phyloP scores from a whole-genome alignment of 1,139 yeast genomes.

The Diutina scorzettiae region DNA sequence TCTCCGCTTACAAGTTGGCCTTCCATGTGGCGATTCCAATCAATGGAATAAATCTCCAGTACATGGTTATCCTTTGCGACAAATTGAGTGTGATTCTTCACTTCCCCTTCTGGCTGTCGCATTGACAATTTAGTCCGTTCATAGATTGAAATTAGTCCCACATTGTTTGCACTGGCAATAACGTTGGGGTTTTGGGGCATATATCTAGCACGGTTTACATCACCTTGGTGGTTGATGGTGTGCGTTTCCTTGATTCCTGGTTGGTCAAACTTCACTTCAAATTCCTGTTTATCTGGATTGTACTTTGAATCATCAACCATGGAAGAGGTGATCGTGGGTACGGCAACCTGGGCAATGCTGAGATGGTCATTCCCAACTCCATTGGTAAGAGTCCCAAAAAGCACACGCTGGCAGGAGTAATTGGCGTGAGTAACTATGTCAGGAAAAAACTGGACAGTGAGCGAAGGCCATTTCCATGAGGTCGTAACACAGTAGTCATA shows the following conservation, averaged over 20 bases:
- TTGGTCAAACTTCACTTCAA: conserved; percentile 16
- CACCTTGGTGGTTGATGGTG: conserved; percentile 31
- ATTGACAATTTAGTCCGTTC: conserved; percentile 29
- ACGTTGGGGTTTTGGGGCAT: conserved; percentile 29
- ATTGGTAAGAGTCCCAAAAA: conserved; percentile 14
- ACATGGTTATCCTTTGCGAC: not conserved
- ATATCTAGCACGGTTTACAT: conserved; percentile 28
- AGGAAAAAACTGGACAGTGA: conserved; percentile 44
- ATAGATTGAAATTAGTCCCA: conserved; percentile 31
- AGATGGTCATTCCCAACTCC: not conserved
- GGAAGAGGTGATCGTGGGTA: not conserved
- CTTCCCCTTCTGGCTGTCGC: not conserved
- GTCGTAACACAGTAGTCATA: conserved; percentile 40
- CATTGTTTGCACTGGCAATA: conserved; percentile 29
- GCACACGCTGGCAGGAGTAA: conserved; percentile 4
- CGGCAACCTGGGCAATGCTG: not conserved
- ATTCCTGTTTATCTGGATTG: conserved; percentile 30
- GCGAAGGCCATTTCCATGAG: conserved; percentile 43
- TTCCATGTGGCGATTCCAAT: not conserved
- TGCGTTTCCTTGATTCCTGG: conserved; percentile 10
- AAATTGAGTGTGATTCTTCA: not conserved
- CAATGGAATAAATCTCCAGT: not conserved
- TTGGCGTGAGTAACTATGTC: conserved; percentile 17
- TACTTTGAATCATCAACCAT: conserved; percentile 11
- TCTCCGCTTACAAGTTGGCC: not conserved